phyloP scores from a whole-genome alignment of 1,139 yeast genomes.

The Nakaseomyces bracarensis region DNA sequence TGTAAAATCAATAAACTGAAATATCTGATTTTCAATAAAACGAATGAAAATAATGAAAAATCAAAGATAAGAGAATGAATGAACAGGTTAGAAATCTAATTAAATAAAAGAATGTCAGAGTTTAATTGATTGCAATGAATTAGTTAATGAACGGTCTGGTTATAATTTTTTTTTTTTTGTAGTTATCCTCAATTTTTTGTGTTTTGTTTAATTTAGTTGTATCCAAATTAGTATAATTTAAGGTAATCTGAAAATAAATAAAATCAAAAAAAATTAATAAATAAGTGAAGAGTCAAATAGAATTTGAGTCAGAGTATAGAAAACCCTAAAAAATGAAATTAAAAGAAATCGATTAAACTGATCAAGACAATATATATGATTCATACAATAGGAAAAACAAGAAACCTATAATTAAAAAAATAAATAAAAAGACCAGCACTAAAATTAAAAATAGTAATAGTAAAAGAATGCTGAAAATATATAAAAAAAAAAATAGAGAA shows the following conservation, averaged over 20 bases:
- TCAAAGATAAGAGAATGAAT: neutral
- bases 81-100: slow-evolving; percentile 5
- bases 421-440: neutral
- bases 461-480: no score
- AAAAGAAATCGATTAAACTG: neutral
- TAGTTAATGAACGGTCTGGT: neutral
- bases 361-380: neutral
- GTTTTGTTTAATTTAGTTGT: neutral
- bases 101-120: neutral
- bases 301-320: neutral
- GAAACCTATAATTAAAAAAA: neutral
- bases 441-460: no score
- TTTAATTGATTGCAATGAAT: no score
- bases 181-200: no score
- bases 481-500: no score
- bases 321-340: neutral
- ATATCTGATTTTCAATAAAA: neutral
- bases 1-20: neutral
- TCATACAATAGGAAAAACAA: neutral
- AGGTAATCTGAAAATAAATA: neutral
- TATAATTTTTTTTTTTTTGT: neutral
- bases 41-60: slow-evolving; percentile 4
- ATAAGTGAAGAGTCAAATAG: neutral
- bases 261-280: neutral
- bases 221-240: slow-evolving; percentile 1